Evolutionary conservation across 495 filamentous ascomycete species (phyloP).

Genomic region (Annulohypoxylon bovei): DNA sequence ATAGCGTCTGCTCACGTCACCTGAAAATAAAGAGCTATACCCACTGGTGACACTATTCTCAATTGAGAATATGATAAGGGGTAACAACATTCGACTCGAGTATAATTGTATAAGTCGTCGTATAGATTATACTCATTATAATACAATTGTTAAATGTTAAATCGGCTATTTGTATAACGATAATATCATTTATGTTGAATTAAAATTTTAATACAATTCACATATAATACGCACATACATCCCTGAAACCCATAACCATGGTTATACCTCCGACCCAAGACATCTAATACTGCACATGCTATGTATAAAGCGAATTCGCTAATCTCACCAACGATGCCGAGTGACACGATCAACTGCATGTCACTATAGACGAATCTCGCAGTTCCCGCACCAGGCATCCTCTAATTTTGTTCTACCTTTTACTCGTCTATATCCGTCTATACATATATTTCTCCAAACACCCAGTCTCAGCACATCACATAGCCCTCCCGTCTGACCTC

Average conservation of each 20-base stretch:
- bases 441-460: neutral
- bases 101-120: too few species aligned
- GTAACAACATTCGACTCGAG: too few species aligned
- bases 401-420: too few species aligned
- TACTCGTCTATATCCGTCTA: neutral
- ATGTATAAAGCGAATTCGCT: neutral
- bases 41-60: too few species aligned
- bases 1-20: neutral
- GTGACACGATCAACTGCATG: neutral
- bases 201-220: too few species aligned
- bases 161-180: too few species aligned
- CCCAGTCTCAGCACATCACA: neutral
- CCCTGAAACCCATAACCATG: neutral
- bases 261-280: neutral
- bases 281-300: neutral
- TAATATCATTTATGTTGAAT: too few species aligned
- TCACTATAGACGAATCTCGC: neutral
- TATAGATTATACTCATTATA: too few species aligned
- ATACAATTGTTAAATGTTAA: too few species aligned
- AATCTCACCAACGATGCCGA: conserved; percentile 1
- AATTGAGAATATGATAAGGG: too few species aligned
- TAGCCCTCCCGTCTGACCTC: neutral
- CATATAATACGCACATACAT: too few species aligned
- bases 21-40: too few species aligned
- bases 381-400: neutral